A percentile compares a stretch with the other conserved stretches of the same genome.
phyloP scores from a whole-genome alignment of 2,329 filamentous ascomycete genomes.

The Botrytis hyacinthi region DNA sequence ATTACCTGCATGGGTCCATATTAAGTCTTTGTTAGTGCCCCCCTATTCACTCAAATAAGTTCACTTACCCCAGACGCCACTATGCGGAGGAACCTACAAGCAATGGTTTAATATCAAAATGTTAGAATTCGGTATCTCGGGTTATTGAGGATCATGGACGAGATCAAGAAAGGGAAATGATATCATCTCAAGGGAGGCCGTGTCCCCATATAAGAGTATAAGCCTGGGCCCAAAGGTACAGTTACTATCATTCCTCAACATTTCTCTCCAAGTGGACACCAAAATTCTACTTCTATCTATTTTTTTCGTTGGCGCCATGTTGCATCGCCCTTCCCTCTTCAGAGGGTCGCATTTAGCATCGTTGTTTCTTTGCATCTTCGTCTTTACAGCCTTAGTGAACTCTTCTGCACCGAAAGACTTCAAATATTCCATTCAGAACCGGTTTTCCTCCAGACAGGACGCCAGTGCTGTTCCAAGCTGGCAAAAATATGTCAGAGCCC shows the following conservation, averaged over 20 bases:
- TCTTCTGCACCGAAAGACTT: neutral
- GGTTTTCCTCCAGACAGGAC: neutral
- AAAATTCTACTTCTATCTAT: neutral
- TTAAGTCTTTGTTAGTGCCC: neutral
- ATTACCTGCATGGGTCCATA: neutral
- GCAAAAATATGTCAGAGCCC: conserved; percentile 44
- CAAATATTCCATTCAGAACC: neutral
- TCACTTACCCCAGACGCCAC: conserved; percentile 11
- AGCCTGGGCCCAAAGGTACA: neutral
- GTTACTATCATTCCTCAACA: neutral
- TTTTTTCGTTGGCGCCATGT: neutral
- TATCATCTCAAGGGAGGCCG: too few relatives aligned
- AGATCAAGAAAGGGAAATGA: neutral
- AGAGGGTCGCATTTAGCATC: neutral
- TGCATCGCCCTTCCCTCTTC: neutral
- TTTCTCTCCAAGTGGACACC: neutral
- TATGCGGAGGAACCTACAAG: neutral
- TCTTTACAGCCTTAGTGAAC: neutral
- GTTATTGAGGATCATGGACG: conserved; percentile 1
- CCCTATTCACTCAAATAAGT: neutral
- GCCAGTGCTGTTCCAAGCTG: conserved; percentile 31
- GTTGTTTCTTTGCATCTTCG: neutral
- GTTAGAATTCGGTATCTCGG: conserved; percentile 4
- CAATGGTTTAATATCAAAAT: neutral
- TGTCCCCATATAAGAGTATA: conserved; percentile 5